phyloP scores from a whole-genome alignment of 495 filamentous ascomycete genomes.

The Trichocladium antarcticum region DNA sequence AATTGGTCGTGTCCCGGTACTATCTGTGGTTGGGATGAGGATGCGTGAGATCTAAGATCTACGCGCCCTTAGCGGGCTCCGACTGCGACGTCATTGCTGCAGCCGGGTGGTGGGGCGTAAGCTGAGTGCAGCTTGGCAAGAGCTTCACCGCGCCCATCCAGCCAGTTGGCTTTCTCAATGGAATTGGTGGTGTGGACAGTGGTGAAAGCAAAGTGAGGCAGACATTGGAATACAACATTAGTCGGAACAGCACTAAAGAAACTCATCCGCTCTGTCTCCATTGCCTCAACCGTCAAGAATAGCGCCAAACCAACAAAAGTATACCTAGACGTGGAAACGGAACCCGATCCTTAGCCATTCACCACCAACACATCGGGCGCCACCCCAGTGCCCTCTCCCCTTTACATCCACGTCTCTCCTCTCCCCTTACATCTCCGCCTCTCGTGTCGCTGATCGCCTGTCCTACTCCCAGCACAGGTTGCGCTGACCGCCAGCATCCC shows the following conservation, averaged over 20 bases:
- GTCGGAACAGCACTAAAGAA: background rate
- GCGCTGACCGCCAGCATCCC: too few relatives aligned
- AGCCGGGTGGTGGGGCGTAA: background rate
- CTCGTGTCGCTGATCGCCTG: too few relatives aligned
- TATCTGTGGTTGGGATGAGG: background rate
- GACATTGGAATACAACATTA: conserved; percentile 3
- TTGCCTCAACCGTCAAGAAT: background rate
- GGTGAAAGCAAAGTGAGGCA: background rate
- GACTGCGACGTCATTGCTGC: conserved; percentile 8
- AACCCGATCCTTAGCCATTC: background rate
- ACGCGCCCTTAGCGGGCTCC: background rate
- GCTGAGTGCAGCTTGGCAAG: too few relatives aligned
- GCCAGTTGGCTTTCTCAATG: too few relatives aligned
- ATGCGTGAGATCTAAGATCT: background rate
- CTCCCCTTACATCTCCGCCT: too few relatives aligned
- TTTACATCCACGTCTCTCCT: too few relatives aligned
- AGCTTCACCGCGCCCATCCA: too few relatives aligned
- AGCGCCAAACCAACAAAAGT: background rate
- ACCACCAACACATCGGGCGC: too few relatives aligned
- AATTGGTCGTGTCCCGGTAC: too few relatives aligned
- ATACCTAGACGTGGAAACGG: background rate
- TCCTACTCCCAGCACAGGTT: too few relatives aligned
- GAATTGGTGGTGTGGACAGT: background rate
- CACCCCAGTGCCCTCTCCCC: too few relatives aligned
- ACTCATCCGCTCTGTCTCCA: background rate